These are phyloP conservation scores for Parmales sp. DNA, from an alignment of 108 stramenopile genomes.

Conservation along the genomic window DNA sequence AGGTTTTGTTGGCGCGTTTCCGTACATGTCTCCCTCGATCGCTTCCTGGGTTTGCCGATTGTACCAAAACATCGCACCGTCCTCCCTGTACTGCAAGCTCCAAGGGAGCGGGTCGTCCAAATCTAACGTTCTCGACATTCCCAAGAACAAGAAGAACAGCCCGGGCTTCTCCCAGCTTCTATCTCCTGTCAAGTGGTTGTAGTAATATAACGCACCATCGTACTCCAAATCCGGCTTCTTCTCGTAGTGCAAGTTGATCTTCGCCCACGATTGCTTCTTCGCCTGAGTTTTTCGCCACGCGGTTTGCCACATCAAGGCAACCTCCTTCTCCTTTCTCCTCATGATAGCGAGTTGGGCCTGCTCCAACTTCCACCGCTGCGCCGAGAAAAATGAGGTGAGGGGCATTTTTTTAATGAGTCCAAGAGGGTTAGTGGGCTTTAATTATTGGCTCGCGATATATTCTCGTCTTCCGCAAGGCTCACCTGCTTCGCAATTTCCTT, in stretches of 20 bases:
- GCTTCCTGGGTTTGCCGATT: background rate
- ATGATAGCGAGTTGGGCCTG: constrained; percentile 3
- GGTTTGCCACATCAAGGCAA: constrained; percentile 13
- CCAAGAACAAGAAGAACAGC: background rate
- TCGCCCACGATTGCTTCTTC: constrained; percentile 13
- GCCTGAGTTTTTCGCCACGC: constrained; percentile 21
- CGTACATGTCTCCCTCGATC: background rate
- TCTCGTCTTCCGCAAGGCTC: too few species aligned
- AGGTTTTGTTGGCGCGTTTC: too few species aligned
- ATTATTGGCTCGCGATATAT: too few species aligned
- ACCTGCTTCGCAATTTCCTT: constrained; percentile 17
- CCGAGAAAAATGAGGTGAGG: too few species aligned
- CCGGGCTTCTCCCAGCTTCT: background rate
- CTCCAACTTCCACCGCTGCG: constrained; percentile 23
- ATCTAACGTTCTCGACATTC: too few species aligned
- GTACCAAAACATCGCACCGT: background rate
- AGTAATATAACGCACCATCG: background rate
- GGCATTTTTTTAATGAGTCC: too few species aligned
- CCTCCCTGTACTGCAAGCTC: background rate
- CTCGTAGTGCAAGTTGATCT: constrained; percentile 11
- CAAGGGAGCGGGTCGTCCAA: background rate
- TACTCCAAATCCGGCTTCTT: background rate
- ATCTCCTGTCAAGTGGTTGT: background rate
- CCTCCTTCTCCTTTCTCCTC: background rate
- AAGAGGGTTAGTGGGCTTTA: too few species aligned